Base-by-base conservation (phyloP, 345 rosid species). In the Cardiospermum halicacabum region DNA sequence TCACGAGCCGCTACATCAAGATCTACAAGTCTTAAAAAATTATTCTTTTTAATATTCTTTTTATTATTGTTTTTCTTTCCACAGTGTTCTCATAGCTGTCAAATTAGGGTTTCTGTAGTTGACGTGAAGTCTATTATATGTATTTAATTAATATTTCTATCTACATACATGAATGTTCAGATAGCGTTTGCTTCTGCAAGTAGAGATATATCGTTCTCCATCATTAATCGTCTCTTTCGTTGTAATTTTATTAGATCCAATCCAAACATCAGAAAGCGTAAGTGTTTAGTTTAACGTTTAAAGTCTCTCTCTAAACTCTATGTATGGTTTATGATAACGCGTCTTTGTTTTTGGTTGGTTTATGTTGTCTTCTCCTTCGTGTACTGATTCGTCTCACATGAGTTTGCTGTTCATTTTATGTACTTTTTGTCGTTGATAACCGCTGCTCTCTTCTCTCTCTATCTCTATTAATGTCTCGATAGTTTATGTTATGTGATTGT, bases 81-180 rank as follows among this genome's bases (percentile, higher is more conserved):
- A 2, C 6, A 32, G 19, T 16, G 0, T 5, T 16, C 22, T 47
- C 7, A 13, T 28, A 28, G 10, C 30, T 39, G n/a, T 19, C 24
- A 5, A 72, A 67, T 71, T 79, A 79, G 82, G 82, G 83, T 72
- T 79, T 60, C 61, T 24, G 69, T 60, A 13, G 71, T 53, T 49
- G 72, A 72, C 77, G 75, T 75, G 74, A 62, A 72, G 65, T 58
- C 22, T 65, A 40, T n/a, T n/a, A n/a, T n/a, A n/a, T n/a, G n/a
- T n/a, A n/a, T n/a, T n/a, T n/a, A n/a, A n/a, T n/a, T n/a, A n/a
- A n/a, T 65, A 51, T 53, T 1, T 30, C 19, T 4, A 21, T 53
- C 8, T 53, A 18, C 19, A 11, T 53, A 53, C 58, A 49, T 39
- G 27, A 27, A 11, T n/a, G 8, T 53, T 11, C 27, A 21, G n/a